Percentiles rank a stretch among this genome's conserved stretches.
Conservation (phyloP, 169 alveolate species). For the Prorocentrum cordatum region DNA sequence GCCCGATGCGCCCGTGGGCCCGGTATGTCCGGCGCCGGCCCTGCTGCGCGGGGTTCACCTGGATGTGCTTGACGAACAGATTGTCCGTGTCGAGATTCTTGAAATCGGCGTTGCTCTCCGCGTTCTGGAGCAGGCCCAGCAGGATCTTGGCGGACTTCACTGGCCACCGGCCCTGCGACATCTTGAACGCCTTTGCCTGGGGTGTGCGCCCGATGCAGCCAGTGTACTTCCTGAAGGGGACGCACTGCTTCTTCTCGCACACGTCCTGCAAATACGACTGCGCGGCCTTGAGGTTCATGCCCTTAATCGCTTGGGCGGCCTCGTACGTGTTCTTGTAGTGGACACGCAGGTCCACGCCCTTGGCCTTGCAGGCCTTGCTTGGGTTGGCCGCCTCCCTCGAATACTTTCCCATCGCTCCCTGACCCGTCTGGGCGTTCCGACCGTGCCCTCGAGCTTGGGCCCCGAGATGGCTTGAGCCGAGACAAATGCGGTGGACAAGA, state of each 20-base stretch:
- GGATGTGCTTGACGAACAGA: not conserved
- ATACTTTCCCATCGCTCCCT: no score
- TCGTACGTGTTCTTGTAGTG: conserved; percentile 56
- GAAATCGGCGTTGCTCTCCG: conserved; percentile 66
- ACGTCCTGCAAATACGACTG: conserved; percentile 34
- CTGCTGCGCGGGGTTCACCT: conserved; percentile 66
- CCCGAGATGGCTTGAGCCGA: no score
- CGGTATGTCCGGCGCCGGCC: conserved; percentile 63
- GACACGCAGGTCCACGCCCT: conserved; percentile 61
- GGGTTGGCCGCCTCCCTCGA: conserved; percentile 54
- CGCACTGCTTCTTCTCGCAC: conserved; percentile 57
- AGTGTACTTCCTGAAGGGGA: conserved; percentile 53
- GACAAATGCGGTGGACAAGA: no score
- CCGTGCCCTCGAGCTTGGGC: no score
- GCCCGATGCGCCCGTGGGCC: conserved; percentile 69
- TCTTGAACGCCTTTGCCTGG: conserved; percentile 62
- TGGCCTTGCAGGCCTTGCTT: conserved; percentile 56
- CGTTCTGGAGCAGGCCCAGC: conserved; percentile 58
- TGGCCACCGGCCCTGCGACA: conserved; percentile 67
- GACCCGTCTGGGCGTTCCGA: no score
- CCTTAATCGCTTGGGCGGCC: conserved; percentile 37
- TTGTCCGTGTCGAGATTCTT: conserved; percentile 48
- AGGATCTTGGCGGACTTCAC: conserved; percentile 46
- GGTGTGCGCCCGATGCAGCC: conserved; percentile 35
- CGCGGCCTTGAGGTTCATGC: conserved; percentile 14